Base-by-base conservation (phyloP, 495 filamentous ascomycete genomes). In the Amniculicola lignicola region DNA sequence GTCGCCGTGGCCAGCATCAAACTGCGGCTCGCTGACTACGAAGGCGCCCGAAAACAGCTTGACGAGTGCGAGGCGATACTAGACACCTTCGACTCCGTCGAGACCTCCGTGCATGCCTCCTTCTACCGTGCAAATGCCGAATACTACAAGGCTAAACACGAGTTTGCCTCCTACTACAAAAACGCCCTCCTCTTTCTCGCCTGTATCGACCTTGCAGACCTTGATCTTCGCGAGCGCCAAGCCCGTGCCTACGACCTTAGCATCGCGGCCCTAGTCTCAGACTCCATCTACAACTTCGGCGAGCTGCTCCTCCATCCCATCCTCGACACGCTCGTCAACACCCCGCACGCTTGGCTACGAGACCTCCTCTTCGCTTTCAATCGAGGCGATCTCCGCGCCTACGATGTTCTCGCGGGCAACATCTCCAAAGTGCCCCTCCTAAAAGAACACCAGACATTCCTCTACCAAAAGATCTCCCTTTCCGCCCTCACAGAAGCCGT, bases 261-360 rank as follows among this genome's bases (percentile, higher is more conserved):
- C 65, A 84, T 99, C 40, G 90, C 94, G 16, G 93, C 93, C 11
- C 79, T 99, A 9, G 86, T 96, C 28, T 95, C 90, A 44, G 89
- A 91, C 68, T 83, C 81, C 57, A 97, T 97, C 75, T 97, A 97
- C 80, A 99, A 97, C 79, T 99, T 99, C 58, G 93, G 93, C 71
- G 93, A 99, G 77, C 89, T 99, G 4, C 84, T 99, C 18, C 82
- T 97, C 54, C 93, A 99, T 74, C 94, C 93, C 4, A 94, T 99
- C 65, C 84, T 97, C 50, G 86, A 96, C 66, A 83, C 88, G 5
- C 79, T 99, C 48, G 77, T 73, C 38, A 74, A 81, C 45, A 80
- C 82, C 28, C 70, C 75, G 38, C 79, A 87, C 67, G 72, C 75
- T 61, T 99, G 93, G 93, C 82, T 99, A 23, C 86, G 88, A 49